Base-by-base conservation (phyloP, 768 basidiomycete species). In the Psilocybe azurescens region DNA sequence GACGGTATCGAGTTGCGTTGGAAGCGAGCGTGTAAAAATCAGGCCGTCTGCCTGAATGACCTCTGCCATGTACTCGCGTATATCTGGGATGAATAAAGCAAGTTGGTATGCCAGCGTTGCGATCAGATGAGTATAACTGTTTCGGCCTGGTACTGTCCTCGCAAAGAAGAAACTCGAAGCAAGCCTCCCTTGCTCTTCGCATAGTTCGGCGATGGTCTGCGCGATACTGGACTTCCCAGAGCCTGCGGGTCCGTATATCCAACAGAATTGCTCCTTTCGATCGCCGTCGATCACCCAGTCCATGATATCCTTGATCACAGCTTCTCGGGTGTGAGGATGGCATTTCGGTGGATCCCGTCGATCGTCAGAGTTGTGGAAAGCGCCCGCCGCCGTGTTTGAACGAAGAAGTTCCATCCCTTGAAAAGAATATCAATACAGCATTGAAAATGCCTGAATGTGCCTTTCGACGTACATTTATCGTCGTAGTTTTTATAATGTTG, bases 391-490 rank as follows among this genome's bases (percentile, higher is more conserved):
- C 24, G 50, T 51, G 50, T 51, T 20, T n/a, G 24, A 24, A 13
- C 16, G 50, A n/a, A 51, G 50, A 4, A 32, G 29, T 51, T 32
- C 29, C 50, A 51, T 51, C 50, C 50, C 50, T 51, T 7, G 33
- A 36, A 75, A 81, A 11, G 6, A 94, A 94, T 3, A 89, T 36
- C 33, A 36, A 36, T 36, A 36, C 6, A 36, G 33, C 33, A 36
- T 36, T 7, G 6, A 36, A 11, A 36, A 11, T 7, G 33, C 6
- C 33, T 7, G 33, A 36, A 36, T 36, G 33, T 11, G 33, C 3
- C 1, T 36, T 36, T 36, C 33, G 11, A 6, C 11, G 33, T 11
- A 36, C 33, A 36, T 36, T 36, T 36, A 6, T 36, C 33, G 33
- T 36, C 33, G 1, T 7, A 1, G 11, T 36, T 36, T 11, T 11